Conservation (phyloP, 2,329 filamentous ascomycete genomes). For the Penicillium sp. region DNA sequence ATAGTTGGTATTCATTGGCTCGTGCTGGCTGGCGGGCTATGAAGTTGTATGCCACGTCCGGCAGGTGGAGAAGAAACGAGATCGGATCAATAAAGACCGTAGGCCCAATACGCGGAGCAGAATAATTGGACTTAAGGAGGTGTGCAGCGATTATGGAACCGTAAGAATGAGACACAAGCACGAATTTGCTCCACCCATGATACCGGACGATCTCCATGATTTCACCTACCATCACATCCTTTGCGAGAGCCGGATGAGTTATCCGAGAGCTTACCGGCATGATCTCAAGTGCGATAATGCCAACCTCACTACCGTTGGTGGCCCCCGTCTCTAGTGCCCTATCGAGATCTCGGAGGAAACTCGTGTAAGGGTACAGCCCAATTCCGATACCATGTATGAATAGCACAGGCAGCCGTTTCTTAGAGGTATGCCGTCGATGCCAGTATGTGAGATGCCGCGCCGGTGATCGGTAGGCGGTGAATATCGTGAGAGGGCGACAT, state of each 20-base stretch:
- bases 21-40: constrained; percentile 55
- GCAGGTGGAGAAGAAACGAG: constrained; percentile 62
- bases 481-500: constrained; percentile 42
- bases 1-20: constrained; percentile 72
- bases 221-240: not conserved
- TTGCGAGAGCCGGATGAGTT: not conserved
- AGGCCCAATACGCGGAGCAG: not conserved
- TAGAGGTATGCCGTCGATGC: constrained; percentile 65
- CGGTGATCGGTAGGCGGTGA: constrained; percentile 54
- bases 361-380: constrained; percentile 65
- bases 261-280: not conserved
- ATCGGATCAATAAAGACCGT: not conserved
- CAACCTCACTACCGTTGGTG: not conserved
- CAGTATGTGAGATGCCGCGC: constrained; percentile 64
- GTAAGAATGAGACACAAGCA: not conserved
- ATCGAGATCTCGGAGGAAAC: constrained; percentile 58
- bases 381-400: constrained; percentile 74
- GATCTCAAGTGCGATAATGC: not conserved
- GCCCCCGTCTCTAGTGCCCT: not conserved
- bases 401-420: constrained; percentile 61
- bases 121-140: not conserved
- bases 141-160: not conserved
- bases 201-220: not conserved
- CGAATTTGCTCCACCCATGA: not conserved
- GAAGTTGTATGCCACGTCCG: constrained; percentile 74